These are phyloP conservation scores for Vitis hybrid DNA, from an alignment of 177 flowering plant genomes.

Conservation along the genomic window DNA sequence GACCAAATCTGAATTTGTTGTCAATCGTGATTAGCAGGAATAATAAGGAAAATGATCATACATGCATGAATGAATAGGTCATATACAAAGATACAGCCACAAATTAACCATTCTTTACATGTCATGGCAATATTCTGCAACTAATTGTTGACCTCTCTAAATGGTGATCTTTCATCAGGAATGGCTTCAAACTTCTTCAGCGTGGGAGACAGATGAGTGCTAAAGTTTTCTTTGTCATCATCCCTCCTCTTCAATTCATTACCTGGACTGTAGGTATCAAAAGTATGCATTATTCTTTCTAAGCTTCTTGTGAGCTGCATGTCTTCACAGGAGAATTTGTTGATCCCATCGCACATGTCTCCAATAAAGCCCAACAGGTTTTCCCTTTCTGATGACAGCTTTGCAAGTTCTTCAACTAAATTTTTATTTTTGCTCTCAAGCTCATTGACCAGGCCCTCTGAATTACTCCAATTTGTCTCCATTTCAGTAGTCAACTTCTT, in stretches of 20 bases:
- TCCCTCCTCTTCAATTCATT: slow-evolving; percentile 7
- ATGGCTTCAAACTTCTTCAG: slow-evolving; percentile 23
- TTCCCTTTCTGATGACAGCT: slow-evolving; percentile 30
- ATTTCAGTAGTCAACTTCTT: slow-evolving; percentile 15
- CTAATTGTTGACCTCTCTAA: slow-evolving; percentile 35
- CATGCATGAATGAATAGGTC: too few relatives aligned
- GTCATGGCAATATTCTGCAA: background rate
- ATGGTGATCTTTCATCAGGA: slow-evolving; percentile 37
- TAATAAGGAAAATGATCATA: too few relatives aligned
- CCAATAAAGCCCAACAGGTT: slow-evolving; percentile 21
- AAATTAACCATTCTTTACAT: background rate
- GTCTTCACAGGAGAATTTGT: slow-evolving; percentile 25
- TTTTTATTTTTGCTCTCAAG: slow-evolving; percentile 24
- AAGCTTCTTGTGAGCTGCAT: slow-evolving; percentile 26
- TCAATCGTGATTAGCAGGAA: too few relatives aligned
- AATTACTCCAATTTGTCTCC: slow-evolving; percentile 21
- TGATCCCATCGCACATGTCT: slow-evolving; percentile 18
- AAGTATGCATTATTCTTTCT: slow-evolving; percentile 25
- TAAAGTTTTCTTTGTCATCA: slow-evolving; percentile 36
- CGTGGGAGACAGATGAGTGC: slow-evolving; percentile 10
- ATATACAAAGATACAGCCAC: too few relatives aligned
- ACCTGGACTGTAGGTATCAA: background rate
- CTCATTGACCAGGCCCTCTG: slow-evolving; percentile 25
- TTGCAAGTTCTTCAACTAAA: slow-evolving; percentile 16
- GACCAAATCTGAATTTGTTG: too few relatives aligned